Evolutionary conservation across 768 basidiomycete genomes (phyloP).

Genomic region (Termitomyces eurrhizus): DNA sequence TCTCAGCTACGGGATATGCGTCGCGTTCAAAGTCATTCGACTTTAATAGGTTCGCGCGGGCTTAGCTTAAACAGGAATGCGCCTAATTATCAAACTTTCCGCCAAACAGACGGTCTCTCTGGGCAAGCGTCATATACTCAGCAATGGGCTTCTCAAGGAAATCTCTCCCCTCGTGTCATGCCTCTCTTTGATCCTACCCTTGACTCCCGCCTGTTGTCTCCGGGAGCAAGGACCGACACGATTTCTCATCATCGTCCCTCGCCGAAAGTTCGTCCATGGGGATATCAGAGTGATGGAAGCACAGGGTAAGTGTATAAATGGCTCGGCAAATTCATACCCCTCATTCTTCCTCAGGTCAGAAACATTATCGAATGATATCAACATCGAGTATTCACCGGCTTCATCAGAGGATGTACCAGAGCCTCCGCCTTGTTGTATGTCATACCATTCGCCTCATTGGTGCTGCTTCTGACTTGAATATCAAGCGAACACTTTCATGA

Average conservation of each 20-base stretch:
- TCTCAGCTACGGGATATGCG: conserved; percentile 18
- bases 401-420: conserved; percentile 20
- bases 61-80: conserved; percentile 1
- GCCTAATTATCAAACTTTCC: conserved; percentile 7
- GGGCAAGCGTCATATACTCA: conserved; percentile 10
- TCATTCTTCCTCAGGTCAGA: conserved; percentile 13
- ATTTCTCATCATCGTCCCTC: conserved; percentile 6
- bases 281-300: conserved; percentile 22
- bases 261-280: conserved; percentile 18
- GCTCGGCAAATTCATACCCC: not conserved
- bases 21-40: conserved; percentile 24
- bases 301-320: conserved; percentile 17
- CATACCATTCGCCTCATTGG: not conserved
- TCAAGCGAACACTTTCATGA: conserved; percentile 4
- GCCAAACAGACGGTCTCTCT: conserved; percentile 2
- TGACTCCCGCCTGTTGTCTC: conserved; percentile 5
- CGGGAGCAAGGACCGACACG: conserved; percentile 9
- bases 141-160: conserved; percentile 11
- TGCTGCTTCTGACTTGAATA: not conserved
- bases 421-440: conserved; percentile 13
- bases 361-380: conserved; percentile 14
- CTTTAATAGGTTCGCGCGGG: conserved; percentile 14
- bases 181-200: conserved; percentile 7
- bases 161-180: conserved; percentile 8
- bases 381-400: conserved; percentile 18